These are phyloP conservation scores for Fusarium solani-melongenae DNA, from an alignment of 2,329 filamentous ascomycete genomes.

Conservation along the genomic window DNA sequence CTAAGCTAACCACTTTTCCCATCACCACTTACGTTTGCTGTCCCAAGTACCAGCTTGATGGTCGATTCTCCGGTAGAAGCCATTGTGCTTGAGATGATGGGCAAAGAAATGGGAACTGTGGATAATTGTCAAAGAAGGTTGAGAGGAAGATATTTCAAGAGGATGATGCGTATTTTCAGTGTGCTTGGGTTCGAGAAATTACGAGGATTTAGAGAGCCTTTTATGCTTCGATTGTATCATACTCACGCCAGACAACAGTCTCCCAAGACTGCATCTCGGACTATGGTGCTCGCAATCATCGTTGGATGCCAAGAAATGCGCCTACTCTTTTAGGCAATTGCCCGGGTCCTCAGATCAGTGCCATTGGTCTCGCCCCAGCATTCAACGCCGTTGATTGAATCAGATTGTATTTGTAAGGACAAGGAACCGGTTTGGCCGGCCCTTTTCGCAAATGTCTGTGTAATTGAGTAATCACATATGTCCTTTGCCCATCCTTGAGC, in stretches of 20 bases:
- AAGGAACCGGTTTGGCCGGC: neutral
- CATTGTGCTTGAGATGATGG: neutral
- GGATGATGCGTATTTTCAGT: neutral
- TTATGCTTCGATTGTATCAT: neutral
- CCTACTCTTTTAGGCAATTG: slow-evolving; percentile 18
- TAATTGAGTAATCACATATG: neutral
- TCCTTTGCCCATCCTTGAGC: neutral
- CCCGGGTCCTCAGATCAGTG: neutral
- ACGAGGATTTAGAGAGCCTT: neutral
- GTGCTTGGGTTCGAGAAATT: neutral
- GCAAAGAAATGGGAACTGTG: neutral
- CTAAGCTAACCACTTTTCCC: accelerated
- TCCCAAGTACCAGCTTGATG: slow-evolving; percentile 34
- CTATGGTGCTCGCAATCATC: neutral
- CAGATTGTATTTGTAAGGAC: neutral
- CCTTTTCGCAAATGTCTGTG: neutral
- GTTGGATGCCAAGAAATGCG: slow-evolving; percentile 15
- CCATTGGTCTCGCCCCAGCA: neutral
- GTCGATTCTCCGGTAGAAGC: neutral
- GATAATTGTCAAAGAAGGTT: neutral
- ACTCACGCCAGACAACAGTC: neutral
- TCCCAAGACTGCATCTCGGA: neutral
- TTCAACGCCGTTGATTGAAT: neutral
- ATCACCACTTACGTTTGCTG: slow-evolving; percentile 13
- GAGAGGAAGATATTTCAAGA: neutral